Evolutionary conservation across 495 filamentous ascomycete species (phyloP), one percentile per base, ranked within the genome.

Genomic region (Diplogelasinospora grovesii): DNA sequence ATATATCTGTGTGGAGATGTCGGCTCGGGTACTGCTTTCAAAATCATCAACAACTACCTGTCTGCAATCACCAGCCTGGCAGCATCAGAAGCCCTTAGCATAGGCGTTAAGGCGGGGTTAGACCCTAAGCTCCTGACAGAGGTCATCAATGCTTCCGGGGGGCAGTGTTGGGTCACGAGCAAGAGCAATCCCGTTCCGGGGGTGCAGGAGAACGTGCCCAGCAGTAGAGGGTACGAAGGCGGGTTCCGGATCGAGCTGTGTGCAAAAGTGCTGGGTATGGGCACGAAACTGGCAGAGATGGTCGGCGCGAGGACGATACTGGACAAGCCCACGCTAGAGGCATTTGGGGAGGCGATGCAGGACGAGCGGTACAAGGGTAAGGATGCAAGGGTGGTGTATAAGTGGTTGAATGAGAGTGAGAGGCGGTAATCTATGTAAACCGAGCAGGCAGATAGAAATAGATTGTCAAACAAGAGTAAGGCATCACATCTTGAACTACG

Each of bases 31-130:
- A 61, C 61, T 0, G 56, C 56, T 5, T 62, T 63, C 33, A 68
- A 68, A 50, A 60, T 68, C 22, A 59, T 57, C 36, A 68, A 65
- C 42, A 68, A 68, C 45, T 68, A 68, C 50, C 56, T 65, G 35
- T 52, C 45, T 22, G 56, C 61, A 10, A 62, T 60, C 21, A 64
- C 61, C 8, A 56, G 57, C n/a, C 58, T 68, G 13, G 62, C 62
- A 3, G 61, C 55, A 0, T 56, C 58, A 11, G 60, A 68, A 45
- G 62, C 62, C n/a, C 37, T 68, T 2, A 62, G 60, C 22, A 65
- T 65, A 16, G 64, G 64, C 22, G 53, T 65, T 31, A 58, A 57
- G 31, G 52, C 56, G 24, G 62, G 64, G 11, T 35, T 68, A n/a
- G 62, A 68, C 32, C 56, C 56, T 3, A 51, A 54, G 41, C 26